Evolutionary conservation across 2,329 filamentous ascomycete genomes (phyloP).

Genomic region (Alternaria postmessia): DNA sequence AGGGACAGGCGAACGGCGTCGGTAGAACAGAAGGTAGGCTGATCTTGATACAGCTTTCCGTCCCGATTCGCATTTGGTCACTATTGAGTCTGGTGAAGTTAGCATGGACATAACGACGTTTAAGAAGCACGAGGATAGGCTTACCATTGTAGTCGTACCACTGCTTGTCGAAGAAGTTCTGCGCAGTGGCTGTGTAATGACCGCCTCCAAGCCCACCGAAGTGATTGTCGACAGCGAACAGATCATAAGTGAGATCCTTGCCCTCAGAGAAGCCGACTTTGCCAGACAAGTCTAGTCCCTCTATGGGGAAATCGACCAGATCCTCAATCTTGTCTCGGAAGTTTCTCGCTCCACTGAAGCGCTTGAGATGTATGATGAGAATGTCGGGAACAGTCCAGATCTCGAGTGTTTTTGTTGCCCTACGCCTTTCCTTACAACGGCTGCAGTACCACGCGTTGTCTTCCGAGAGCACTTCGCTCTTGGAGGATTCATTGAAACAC

Average conservation of each 20-base stretch:
- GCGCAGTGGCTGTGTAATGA: slow-evolving; percentile 94
- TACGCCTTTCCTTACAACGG: slow-evolving; percentile 89
- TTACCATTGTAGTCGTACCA: slow-evolving; percentile 98
- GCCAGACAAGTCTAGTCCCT: slow-evolving; percentile 81
- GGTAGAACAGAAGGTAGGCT: slow-evolving; percentile 96
- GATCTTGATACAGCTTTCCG: slow-evolving; percentile 73
- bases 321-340: slow-evolving; percentile 92
- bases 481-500: slow-evolving; percentile 93
- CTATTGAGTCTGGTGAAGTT: slow-evolving; percentile 71
- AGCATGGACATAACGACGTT: neutral
- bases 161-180: slow-evolving; percentile 85
- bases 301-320: slow-evolving; percentile 87
- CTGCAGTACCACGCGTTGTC: slow-evolving; percentile 98
- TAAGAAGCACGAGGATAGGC: neutral
- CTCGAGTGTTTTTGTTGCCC: slow-evolving; percentile 95
- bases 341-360: slow-evolving; percentile 84
- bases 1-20: slow-evolving; percentile 77
- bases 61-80: slow-evolving; percentile 68
- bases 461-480: slow-evolving; percentile 90
- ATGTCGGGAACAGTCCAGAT: slow-evolving; percentile 98
- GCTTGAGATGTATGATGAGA: slow-evolving; percentile 91
- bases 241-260: slow-evolving; percentile 86
- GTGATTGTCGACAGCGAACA: slow-evolving; percentile 96
- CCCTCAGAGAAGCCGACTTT: slow-evolving; percentile 82
- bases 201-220: slow-evolving; percentile 92